Conservation (phyloP, 345 rosid genomes). For the Theobroma cacao region DNA sequence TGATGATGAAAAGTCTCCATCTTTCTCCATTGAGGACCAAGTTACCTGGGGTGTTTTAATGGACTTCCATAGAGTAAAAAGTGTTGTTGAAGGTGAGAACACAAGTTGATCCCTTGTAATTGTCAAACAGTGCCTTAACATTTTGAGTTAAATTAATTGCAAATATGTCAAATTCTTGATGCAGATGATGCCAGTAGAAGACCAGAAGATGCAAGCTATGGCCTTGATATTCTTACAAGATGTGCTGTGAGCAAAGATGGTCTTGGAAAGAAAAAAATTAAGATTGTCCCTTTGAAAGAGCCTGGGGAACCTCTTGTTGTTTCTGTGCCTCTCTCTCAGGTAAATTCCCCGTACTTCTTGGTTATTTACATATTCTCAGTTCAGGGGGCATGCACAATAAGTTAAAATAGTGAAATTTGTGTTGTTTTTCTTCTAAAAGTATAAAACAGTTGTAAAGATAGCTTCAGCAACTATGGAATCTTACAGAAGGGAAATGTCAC, state of each 20-base stretch:
- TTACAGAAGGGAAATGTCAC: slow-evolving; percentile 1
- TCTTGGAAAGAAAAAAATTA: slow-evolving; percentile 55
- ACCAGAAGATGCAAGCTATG: slow-evolving; percentile 76
- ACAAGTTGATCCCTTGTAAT: slow-evolving; percentile 3
- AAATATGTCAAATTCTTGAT: slow-evolving; percentile 15
- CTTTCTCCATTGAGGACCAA: slow-evolving; percentile 66
- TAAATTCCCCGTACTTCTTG: slow-evolving; percentile 13
- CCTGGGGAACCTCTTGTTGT: slow-evolving; percentile 83
- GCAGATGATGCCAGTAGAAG: slow-evolving; percentile 68
- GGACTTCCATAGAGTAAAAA: slow-evolving; percentile 69
- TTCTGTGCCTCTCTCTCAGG: slow-evolving; percentile 80
- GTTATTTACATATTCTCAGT: not conserved
- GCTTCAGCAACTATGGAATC: not conserved
- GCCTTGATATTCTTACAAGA: slow-evolving; percentile 80
- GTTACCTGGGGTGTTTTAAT: slow-evolving; percentile 85
- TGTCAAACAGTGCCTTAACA: slow-evolving; percentile 13
- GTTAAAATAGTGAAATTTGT: not conserved
- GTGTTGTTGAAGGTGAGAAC: slow-evolving; percentile 59
- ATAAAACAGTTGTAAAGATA: not conserved
- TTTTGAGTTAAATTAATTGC: slow-evolving; percentile 3
- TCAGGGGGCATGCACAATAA: not conserved
- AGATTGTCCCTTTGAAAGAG: slow-evolving; percentile 60
- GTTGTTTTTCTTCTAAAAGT: not conserved
- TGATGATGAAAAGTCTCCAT: slow-evolving; percentile 48
- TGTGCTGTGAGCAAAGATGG: slow-evolving; percentile 68